Base-by-base conservation (phyloP, 805 yeast genomes). In the Wickerhamiella sorbophila region DNA sequence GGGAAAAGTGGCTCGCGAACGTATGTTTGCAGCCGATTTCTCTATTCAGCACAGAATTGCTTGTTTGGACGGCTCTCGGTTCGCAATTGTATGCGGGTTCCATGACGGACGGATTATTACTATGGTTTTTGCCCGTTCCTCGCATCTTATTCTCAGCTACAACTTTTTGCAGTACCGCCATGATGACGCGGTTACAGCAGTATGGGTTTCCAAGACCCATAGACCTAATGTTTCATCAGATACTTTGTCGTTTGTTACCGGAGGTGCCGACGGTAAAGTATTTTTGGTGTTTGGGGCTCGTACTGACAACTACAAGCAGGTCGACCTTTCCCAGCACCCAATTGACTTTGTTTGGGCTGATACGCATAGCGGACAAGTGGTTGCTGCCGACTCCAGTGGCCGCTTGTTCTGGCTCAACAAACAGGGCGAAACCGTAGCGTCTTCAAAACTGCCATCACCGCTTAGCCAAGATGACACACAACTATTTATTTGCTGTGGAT, bases 31-130 rank as follows among this genome's bases (percentile, higher is more conserved):
- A 4, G 44, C 41, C 35, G 29, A 24, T 24, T 24, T 24, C 12
- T 12, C 29, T 6, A 45, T 47, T 21, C 22, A 39, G 4, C 45
- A 46, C 17, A 45, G 45, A 29, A 45, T 49, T 5, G 35, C 47
- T 9, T 32, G 44, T 15, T 41, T 50, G 8, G 58, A 51, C 36
- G 56, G 55, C 5, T 52, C 57, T 10, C 50, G 58, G 36, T 57
- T 56, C 33, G 62, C 59, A 5, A 40, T 58, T 35, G 44, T 54
- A 18, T 53, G 44, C 33, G 62, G 61, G 9, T 44, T 51, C 38
- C 36, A 36, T 15, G 46, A 46, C 33, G 62, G 62, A 9, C 22
- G 31, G 9, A 54, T 56, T 5, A 34, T 45, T 5, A 50, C 52
- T 6, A 36, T 46, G 10, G 36, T 47, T 22, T 47, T 55, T 34